Evolutionary conservation across 2,329 filamentous ascomycete species (phyloP), one percentile per base, ranked within the genome.

Genomic region (Alternaria postmessia): DNA sequence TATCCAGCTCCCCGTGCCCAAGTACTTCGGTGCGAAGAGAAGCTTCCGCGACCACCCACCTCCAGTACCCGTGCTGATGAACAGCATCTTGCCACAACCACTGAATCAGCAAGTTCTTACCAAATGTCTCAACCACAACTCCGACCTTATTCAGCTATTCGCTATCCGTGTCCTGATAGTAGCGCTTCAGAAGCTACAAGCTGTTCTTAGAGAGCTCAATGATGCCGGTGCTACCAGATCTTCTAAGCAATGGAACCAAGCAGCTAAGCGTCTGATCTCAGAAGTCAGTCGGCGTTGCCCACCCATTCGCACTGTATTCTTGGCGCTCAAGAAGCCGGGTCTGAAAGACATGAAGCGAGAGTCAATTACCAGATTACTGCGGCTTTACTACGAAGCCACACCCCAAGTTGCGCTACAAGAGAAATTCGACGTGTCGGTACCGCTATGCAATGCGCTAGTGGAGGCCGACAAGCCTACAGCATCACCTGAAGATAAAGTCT

Each of bases 401-500:
- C 94, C 95, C 2, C 89, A 92, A 61, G 83, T 92, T 24, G 93
- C 93, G 1, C 83, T 96, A 14, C 89, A 90, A 65, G 91, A 93
- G 68, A 95, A 91, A 66, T 95, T 97, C 71, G 95, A 98, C 72
- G 90, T 96, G 4, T 95, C 94, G 0, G 82, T 90, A 0, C 85
- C 91, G 20, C 84, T 99, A 16, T 88, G 90, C 7, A 86, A 88
- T 59, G 86, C 89, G 1, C 81, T 98, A 46, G 83, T 86, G 57
- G 84, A 84, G 32, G 78, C 92, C 9, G 87, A 90, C 43, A 73
- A 73, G 42, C 56, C 64, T 16, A 66, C 65, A 9, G 65, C 67
- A 8, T 62, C 70, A 12, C 78, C 84, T 14, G 81, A 84, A 16
- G 78, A 82, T 3, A 82, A 85, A 42, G 82, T 87, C 47, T 81